These are phyloP conservation scores for Taiozyma onychis DNA, from an alignment of 1,139 yeast species.

Conservation along the genomic window DNA sequence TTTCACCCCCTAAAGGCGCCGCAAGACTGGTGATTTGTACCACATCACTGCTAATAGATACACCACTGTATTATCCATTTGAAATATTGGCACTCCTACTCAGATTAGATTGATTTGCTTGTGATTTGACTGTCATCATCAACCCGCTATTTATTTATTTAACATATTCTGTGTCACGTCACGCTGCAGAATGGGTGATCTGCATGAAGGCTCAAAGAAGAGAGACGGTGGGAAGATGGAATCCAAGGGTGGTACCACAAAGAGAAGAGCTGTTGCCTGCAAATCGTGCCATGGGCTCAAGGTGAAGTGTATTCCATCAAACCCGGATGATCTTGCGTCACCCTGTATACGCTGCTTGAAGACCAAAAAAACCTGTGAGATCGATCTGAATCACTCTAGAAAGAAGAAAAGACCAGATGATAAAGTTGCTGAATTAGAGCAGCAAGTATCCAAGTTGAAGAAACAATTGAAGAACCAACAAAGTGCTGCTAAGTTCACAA, in stretches of 20 bases:
- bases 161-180: background rate
- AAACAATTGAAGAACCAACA: conserved; percentile 12
- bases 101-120: background rate
- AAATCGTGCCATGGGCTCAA: conserved; percentile 75
- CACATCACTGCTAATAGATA: background rate
- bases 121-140: background rate
- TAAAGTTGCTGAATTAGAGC: conserved; percentile 32
- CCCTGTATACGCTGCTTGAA: conserved; percentile 73
- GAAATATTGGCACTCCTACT: background rate
- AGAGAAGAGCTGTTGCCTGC: conserved; percentile 57
- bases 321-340: conserved; percentile 38
- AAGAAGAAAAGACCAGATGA: conserved; percentile 41
- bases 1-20: background rate
- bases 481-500: background rate
- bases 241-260: conserved; percentile 1
- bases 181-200: background rate
- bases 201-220: background rate
- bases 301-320: conserved; percentile 76
- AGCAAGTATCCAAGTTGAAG: conserved; percentile 28
- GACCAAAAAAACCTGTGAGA: conserved; percentile 58
- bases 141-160: background rate
- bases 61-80: background rate
- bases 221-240: background rate
- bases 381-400: conserved; percentile 56
- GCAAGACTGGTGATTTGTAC: background rate